phyloP scores from a whole-genome alignment of 1,284 basidiomycete species.

The Melampsora occidentalis region DNA sequence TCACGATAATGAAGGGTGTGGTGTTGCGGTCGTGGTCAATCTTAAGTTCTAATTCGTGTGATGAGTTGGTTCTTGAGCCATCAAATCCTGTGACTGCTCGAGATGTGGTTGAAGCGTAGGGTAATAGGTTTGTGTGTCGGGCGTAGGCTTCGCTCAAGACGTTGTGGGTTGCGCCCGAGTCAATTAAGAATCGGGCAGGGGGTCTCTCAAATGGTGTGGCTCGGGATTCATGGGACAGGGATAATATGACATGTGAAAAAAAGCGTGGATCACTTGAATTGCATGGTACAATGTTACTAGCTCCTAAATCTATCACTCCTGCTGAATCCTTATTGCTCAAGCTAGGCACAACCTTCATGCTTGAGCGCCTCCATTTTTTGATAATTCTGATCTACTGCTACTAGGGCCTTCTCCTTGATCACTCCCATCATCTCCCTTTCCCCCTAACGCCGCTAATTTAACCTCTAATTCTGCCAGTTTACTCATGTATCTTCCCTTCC shows the following conservation, averaged over 20 bases:
- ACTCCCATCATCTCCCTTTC: too few relatives aligned
- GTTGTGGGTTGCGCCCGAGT: neutral
- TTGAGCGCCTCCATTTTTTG: slow-evolving; percentile 12
- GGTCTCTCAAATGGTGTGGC: neutral
- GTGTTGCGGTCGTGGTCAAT: neutral
- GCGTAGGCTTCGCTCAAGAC: too few relatives aligned
- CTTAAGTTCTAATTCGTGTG: neutral
- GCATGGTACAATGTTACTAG: neutral
- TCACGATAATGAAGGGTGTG: neutral
- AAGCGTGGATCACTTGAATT: neutral
- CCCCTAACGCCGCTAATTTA: neutral
- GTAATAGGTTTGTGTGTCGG: too few relatives aligned
- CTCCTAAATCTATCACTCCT: neutral
- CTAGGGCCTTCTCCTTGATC: neutral
- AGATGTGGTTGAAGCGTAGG: too few relatives aligned
- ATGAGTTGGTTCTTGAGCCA: neutral
- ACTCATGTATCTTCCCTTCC: neutral
- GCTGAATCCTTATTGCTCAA: too few relatives aligned
- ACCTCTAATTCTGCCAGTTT: neutral
- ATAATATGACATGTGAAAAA: neutral
- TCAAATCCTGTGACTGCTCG: neutral
- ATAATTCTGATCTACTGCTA: neutral
- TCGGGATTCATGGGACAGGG: neutral
- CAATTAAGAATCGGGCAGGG: neutral
- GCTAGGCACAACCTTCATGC: too few relatives aligned